These are phyloP conservation scores for Rhexocercosporidium sp. DNA, from an alignment of 2,329 filamentous ascomycete species.

Conservation along the genomic window DNA sequence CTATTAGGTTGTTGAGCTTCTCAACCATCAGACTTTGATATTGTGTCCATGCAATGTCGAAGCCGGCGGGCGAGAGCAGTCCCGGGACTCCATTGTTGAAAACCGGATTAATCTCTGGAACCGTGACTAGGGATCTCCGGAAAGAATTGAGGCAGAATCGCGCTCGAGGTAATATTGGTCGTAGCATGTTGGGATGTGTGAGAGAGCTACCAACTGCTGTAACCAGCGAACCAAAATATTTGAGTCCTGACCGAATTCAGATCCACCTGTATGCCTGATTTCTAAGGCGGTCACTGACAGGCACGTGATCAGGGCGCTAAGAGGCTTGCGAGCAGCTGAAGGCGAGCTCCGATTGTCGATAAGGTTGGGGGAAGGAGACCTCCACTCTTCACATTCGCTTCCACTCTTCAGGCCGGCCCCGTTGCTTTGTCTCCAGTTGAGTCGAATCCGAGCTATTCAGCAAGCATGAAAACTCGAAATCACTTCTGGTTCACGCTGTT, in stretches of 20 bases:
- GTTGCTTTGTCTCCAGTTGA: conserved; percentile 2
- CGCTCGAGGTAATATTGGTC: conserved; percentile 40
- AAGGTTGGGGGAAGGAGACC: conserved; percentile 10
- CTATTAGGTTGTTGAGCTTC: conserved; percentile 75
- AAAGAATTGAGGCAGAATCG: conserved; percentile 29
- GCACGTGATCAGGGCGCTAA: conserved; percentile 9
- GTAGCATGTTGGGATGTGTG: conserved; percentile 39
- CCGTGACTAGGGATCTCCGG: conserved; percentile 52
- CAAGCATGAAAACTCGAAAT: conserved; percentile 31
- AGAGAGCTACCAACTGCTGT: conserved; percentile 11
- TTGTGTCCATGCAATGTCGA: conserved; percentile 78
- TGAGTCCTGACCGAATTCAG: not conserved
- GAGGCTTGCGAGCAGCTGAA: conserved; percentile 3
- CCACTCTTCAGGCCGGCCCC: conserved; percentile 18
- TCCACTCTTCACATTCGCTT: conserved; percentile 18
- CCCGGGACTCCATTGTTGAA: conserved; percentile 64
- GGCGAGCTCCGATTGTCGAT: conserved; percentile 30
- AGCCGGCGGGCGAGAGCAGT: conserved; percentile 72
- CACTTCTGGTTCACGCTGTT: conserved; percentile 22
- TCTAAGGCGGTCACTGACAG: not conserved
- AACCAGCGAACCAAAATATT: conserved; percentile 4
- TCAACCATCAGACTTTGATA: conserved; percentile 79
- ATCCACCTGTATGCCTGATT: not conserved
- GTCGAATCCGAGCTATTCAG: conserved; percentile 1
- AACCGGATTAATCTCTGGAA: conserved; percentile 54